Evolutionary conservation across 108 stramenopile species (phyloP).

Genomic region (Cyclotella baltica): DNA sequence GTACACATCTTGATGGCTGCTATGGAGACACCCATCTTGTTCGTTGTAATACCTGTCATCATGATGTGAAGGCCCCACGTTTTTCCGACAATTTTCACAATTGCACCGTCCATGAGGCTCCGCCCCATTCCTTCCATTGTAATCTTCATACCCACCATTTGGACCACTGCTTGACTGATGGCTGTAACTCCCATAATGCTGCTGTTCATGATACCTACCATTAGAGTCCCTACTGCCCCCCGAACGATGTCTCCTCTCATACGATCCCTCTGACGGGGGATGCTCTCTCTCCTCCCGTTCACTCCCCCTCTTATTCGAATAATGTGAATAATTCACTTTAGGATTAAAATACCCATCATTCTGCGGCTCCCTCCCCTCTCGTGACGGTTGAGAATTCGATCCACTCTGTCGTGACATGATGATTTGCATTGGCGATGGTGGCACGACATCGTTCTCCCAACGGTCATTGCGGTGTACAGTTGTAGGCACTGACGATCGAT

Average conservation of each 20-base stretch:
- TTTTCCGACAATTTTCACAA: neutral
- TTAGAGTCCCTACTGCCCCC: neutral
- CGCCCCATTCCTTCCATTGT: neutral
- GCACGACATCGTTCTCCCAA: neutral
- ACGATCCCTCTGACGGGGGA: too few relatives aligned
- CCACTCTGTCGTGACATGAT: conserved; percentile 1
- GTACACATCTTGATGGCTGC: neutral
- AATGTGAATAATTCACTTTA: neutral
- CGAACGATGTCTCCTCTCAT: too few relatives aligned
- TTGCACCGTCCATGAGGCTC: conserved; percentile 13
- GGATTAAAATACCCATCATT: neutral
- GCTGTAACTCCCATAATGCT: neutral
- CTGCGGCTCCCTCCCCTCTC: conserved; percentile 10
- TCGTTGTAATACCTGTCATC: neutral
- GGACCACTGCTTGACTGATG: neutral
- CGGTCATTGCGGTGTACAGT: neutral
- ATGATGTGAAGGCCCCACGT: neutral
- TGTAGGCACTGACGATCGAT: conserved; percentile 1
- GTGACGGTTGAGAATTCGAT: neutral
- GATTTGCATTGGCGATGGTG: conserved; percentile 20
- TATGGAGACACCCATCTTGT: neutral
- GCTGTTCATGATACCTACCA: neutral
- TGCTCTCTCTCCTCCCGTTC: conserved; percentile 11
- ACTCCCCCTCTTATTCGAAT: neutral
- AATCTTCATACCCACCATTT: neutral